Evolutionary conservation across 345 rosid genomes (phyloP), one percentile per base, ranked within the genome.

Genomic region (Acer yangbiense): DNA sequence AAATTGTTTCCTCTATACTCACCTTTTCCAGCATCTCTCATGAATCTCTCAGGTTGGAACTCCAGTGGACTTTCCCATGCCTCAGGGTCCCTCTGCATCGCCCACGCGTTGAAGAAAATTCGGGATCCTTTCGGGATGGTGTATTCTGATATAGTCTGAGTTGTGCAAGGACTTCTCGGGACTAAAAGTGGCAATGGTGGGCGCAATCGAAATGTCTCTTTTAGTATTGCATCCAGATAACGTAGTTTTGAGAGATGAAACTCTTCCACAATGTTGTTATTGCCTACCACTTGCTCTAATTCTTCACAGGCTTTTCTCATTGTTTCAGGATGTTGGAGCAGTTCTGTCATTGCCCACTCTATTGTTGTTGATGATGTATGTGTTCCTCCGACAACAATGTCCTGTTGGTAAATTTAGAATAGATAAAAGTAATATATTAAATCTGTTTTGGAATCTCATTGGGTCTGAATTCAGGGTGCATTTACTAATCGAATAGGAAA

Each of bases 281-380:
- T 14, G 4, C 81, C 79, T 0, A 82, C 73, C 5, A 82, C 76
- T 20, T 25, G 21, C 1, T 65, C 70, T 29, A 78, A 27, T 44
- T 81, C 84, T 32, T 74, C 52, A 6, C 50, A 10, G 50, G 50
- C 50, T 73, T 27, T 72, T 13, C 35, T 62, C 78, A 73, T 54
- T 68, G 67, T 68, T 39, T 68, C 41, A 7, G 80, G 71, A 17
- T 73, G 46, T 3, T 23, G 65, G 1, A 81, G 27, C 18, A 81
- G n/a, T 52, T 81, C 84, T 63, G 84, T 23, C 75, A 77, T 73
- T 20, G 72, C 77, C 78, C 84, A 81, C 62, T 81, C 78, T 6
- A 77, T 0, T 1, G 71, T 62, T 2, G 67, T 68, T 17, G 74
- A 63, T 25, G 74, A 23, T 18, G 84, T 73, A 20, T 77, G 75